phyloP scores from a whole-genome alignment of 1,139 yeast species.

The Diutina rugosa region DNA sequence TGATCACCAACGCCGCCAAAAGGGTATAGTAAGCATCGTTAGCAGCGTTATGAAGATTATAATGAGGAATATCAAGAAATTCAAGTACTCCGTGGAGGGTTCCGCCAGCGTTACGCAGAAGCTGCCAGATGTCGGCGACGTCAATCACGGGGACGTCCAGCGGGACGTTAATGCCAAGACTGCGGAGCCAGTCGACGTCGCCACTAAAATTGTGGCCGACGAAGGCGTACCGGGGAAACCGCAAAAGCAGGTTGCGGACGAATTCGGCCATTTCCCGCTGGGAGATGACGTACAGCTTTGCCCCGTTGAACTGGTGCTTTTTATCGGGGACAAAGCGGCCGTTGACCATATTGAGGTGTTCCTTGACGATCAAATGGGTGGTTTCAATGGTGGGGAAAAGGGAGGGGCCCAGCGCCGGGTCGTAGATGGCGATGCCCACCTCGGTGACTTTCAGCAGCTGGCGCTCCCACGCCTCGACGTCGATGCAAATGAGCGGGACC shows the following conservation, averaged over 20 bases:
- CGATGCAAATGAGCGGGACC: slow-evolving; percentile 38
- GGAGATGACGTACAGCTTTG: slow-evolving; percentile 33
- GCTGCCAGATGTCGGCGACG: slow-evolving; percentile 36
- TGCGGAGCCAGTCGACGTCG: slow-evolving; percentile 41
- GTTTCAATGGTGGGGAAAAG: slow-evolving; percentile 31
- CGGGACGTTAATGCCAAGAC: slow-evolving; percentile 23
- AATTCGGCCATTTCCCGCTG: slow-evolving; percentile 21
- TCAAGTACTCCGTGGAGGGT: slow-evolving; percentile 38
- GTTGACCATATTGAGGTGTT: slow-evolving; percentile 32
- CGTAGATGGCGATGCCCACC: slow-evolving; percentile 56
- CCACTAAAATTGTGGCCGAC: slow-evolving; percentile 65
- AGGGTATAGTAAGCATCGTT: slow-evolving; percentile 70
- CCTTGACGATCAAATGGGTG: slow-evolving; percentile 46
- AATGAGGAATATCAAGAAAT: slow-evolving; percentile 43
- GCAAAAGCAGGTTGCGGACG: slow-evolving; percentile 14
- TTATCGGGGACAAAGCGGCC: slow-evolving; percentile 54
- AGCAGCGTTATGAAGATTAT: slow-evolving; percentile 68
- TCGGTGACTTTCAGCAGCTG: slow-evolving; percentile 40
- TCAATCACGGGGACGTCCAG: slow-evolving; percentile 28
- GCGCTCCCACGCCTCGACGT: slow-evolving; percentile 55
- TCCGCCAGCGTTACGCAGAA: slow-evolving; percentile 29
- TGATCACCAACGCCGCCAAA: slow-evolving; percentile 33
- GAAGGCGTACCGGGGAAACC: slow-evolving; percentile 21
- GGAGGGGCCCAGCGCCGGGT: slow-evolving; percentile 30
- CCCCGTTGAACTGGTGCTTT: slow-evolving; percentile 39